phyloP scores from a whole-genome alignment of 2,329 filamentous ascomycete species.

The Elsinoe fawcettii region DNA sequence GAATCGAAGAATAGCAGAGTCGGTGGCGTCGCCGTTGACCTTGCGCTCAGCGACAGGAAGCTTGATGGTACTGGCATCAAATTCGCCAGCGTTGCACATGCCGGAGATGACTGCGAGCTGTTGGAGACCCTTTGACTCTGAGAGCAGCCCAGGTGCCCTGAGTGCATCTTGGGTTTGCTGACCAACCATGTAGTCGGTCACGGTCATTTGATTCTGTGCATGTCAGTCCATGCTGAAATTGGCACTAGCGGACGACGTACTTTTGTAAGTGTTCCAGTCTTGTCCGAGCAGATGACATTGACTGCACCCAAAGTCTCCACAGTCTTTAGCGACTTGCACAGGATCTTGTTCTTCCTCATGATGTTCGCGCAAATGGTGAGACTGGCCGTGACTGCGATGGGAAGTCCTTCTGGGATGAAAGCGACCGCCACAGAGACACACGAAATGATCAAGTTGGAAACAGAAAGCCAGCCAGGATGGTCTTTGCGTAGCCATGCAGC shows the following conservation, averaged over 20 bases:
- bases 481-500: slow-evolving; percentile 59
- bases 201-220: slow-evolving; percentile 61
- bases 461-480: slow-evolving; percentile 64
- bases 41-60: slow-evolving; percentile 53
- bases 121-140: slow-evolving; percentile 35
- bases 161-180: slow-evolving; percentile 41
- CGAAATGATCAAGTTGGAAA: slow-evolving; percentile 62
- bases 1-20: slow-evolving; percentile 65
- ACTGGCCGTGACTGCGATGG: slow-evolving; percentile 58
- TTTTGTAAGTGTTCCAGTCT: slow-evolving; percentile 62
- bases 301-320: slow-evolving; percentile 69
- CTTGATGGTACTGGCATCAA: slow-evolving; percentile 57
- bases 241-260: slow-evolving; percentile 13
- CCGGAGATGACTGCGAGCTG: slow-evolving; percentile 56
- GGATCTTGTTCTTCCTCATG: slow-evolving; percentile 68
- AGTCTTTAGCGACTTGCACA: slow-evolving; percentile 73
- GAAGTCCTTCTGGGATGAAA: slow-evolving; percentile 50
- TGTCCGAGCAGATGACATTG: slow-evolving; percentile 68
- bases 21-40: slow-evolving; percentile 68
- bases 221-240: background rate
- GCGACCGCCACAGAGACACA: slow-evolving; percentile 54
- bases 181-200: slow-evolving; percentile 60
- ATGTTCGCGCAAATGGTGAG: slow-evolving; percentile 69
- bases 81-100: slow-evolving; percentile 68
- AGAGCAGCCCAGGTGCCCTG: slow-evolving; percentile 41